Conservation (phyloP, 1,284 basidiomycete genomes). For the Sparassis latifolia region DNA sequence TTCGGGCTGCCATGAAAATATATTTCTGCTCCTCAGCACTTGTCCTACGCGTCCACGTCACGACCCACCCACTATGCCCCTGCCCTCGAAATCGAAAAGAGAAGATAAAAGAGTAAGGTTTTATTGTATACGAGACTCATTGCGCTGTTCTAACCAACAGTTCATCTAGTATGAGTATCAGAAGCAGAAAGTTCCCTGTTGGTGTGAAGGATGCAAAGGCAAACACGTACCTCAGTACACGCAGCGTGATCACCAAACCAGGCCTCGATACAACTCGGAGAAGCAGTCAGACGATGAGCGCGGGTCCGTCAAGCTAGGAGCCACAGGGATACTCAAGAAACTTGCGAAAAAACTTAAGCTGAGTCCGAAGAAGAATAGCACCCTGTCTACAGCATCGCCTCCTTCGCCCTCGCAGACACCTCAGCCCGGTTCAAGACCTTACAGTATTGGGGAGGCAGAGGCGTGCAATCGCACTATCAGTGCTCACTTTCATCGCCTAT, state of each 20-base stretch:
- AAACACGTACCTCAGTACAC: not conserved
- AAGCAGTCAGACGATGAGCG: not conserved
- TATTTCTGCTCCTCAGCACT: not conserved
- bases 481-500: too few relatives aligned
- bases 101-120: not conserved
- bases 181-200: not conserved
- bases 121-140: not conserved
- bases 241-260: not conserved
- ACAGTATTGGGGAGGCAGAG: too few relatives aligned
- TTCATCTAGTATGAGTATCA: not conserved
- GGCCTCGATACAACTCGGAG: not conserved
- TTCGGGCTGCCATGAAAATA: not conserved
- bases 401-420: too few relatives aligned
- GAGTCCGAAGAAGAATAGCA: not conserved
- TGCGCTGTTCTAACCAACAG: not conserved
- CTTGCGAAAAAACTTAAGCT: not conserved
- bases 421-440: too few relatives aligned
- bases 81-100: not conserved
- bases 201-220: not conserved
- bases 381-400: too few relatives aligned
- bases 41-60: not conserved
- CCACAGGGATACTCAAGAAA: slow-evolving; percentile 21
- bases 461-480: too few relatives aligned
- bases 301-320: not conserved
- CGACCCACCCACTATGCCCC: not conserved